A percentile compares a stretch with the other conserved stretches of the same genome.
Evolutionary conservation across 805 yeast species (phyloP).

Genomic region (Candida sithepensis): DNA sequence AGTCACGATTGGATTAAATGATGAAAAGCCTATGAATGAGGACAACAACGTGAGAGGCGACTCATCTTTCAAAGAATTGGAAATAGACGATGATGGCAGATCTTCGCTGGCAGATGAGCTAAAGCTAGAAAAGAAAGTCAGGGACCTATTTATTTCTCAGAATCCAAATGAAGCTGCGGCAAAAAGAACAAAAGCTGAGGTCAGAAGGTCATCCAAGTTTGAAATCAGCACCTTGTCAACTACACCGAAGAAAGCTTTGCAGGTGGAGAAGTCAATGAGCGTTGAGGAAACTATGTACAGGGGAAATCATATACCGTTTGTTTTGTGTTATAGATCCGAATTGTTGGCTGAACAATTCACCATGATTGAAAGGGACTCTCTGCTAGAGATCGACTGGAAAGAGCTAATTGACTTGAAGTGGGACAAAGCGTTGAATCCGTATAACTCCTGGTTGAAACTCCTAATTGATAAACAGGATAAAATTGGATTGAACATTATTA

Average conservation of each 20-base stretch:
- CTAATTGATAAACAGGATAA: conserved; percentile 45
- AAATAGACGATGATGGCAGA: conserved; percentile 4
- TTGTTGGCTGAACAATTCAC: conserved; percentile 80
- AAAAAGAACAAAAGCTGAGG: background rate
- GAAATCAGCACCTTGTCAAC: conserved; percentile 26
- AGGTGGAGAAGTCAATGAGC: conserved; percentile 12
- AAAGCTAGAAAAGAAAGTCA: conserved; percentile 30
- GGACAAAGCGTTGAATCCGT: conserved; percentile 62
- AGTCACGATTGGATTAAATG: conserved; percentile 25
- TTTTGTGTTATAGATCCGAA: conserved; percentile 65
- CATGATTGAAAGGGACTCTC: conserved; percentile 76
- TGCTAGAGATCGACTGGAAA: conserved; percentile 88
- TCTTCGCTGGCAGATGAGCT: conserved; percentile 24
- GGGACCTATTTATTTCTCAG: conserved; percentile 30
- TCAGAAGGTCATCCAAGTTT: conserved; percentile 20
- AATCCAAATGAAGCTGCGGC: conserved; percentile 17
- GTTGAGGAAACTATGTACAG: conserved; percentile 40
- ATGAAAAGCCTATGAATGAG: conserved; percentile 15
- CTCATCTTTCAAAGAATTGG: too few species aligned
- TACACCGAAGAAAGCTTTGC: conserved; percentile 25
- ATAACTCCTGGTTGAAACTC: conserved; percentile 80
- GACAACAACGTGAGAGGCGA: too few species aligned
- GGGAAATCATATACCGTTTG: conserved; percentile 74
- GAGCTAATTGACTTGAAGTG: conserved; percentile 77
- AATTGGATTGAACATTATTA: conserved; percentile 77